Evolutionary conservation across 345 rosid species (phyloP), one percentile per base, ranked within the genome.

Genomic region (Ceriops decandra): DNA sequence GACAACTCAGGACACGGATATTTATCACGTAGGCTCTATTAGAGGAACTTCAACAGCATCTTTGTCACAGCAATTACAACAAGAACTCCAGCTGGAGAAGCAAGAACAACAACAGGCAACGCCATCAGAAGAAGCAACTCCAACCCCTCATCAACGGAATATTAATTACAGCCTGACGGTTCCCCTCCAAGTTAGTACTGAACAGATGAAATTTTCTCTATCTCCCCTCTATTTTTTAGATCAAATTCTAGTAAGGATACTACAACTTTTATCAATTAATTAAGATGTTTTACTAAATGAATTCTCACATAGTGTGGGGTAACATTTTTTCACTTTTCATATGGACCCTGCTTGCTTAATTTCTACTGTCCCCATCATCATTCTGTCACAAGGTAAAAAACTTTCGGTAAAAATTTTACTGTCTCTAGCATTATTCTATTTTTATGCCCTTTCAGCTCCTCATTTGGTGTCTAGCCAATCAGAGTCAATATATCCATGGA

Each of bases 31-130:
- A 68, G 67, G 74, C 1, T 52, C 72, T 16, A 22, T 67, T 20
- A 61, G 70, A 10, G 27, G 28, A 22, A 54, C 28, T 54, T 38
- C 47, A 9, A 62, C 68, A 63, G 70, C 72, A n/a, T 60, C 80
- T 2, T 71, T 84, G 49, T 83, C 87, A 9, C 84, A 82, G 58
- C 86, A 84, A 52, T 67, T 83, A 30, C 81, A 77, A 30, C 80
- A 77, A 33, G 85, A 83, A 62, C 70, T 32, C n/a, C 79, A 67
- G 1, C 75, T 30, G 13, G 83, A 77, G 73, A 68, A 71, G 68
- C 82, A 68, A 57, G 76, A 68, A 20, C 60, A 63, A 35, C 33
- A 59, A 6, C 74, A 58, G 11, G 74, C 20, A 5, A 57, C 10
- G 28, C 46, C 67, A 6, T 62, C n/a, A 26, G 66, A 38, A 22